Base-by-base conservation (phyloP, 2,329 filamentous ascomycete species). In the Diaporthe sp. region DNA sequence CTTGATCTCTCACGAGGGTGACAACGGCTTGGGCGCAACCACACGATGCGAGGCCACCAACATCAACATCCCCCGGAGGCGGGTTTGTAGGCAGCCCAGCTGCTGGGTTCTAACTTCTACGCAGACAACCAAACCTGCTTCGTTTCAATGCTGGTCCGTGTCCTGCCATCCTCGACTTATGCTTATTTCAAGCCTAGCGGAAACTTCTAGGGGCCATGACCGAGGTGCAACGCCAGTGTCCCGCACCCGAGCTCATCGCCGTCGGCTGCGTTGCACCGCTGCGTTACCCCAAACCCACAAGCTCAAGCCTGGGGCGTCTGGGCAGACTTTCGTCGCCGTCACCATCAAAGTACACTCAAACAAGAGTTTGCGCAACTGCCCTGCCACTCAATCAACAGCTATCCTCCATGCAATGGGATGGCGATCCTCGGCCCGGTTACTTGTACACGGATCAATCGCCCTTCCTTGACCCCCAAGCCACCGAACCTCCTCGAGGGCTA, bases 111-210 rank as follows among this genome's bases (percentile, higher is more conserved):
- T 42, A 42, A 22, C n/a, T n/a, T n/a, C n/a, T n/a, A n/a, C n/a
- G n/a, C n/a, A n/a, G n/a, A n/a, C n/a, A n/a, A n/a, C 42, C 42
- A 63, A 25, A 17, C 15, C n/a, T 63, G 5, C 58, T 37, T 63
- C 10, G 25, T 63, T 63, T 63, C 37, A 63, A 63, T 44, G 58
- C 37, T 42, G 13, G 58, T 30, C n/a, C 39, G 58, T 63, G 58
- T 30, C 25, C 37, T 63, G 7, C 58, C n/a, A 44, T 27, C 37
- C 37, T 30, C 37, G 37, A 30, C 8, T 17, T 44, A 63, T 63
- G 39, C 30, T 30, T 63, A 44, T 30, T 30, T 63, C 37, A 30
- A 12, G 13, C 39, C 58, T 30, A 44, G 17, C 6, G 25, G 22
- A 1, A n/a, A n/a, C 19, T 35, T 8, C 19, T 25, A 17, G 35